Evolutionary conservation across 106 monocot species (phyloP).

Genomic region (Dactylorhiza incarnata): DNA sequence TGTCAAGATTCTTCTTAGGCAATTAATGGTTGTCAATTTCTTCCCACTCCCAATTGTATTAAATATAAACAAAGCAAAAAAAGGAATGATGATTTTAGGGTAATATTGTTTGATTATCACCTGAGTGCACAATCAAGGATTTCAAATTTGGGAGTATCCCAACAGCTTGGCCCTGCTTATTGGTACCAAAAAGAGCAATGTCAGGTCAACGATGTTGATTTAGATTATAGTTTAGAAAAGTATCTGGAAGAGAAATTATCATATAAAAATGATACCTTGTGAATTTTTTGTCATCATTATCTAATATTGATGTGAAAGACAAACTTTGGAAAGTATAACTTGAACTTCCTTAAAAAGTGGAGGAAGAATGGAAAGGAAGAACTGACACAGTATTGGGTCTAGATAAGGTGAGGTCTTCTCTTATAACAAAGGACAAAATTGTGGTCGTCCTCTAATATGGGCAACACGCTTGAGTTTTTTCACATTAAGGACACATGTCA

Average conservation of each 20-base stretch:
- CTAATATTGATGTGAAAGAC: no score
- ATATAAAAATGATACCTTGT: neutral
- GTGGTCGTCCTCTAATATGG: no score
- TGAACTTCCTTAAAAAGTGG: no score
- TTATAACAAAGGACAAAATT: no score
- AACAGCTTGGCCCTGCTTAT: slow-evolving; percentile 59
- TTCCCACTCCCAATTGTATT: neutral
- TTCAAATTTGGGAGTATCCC: slow-evolving; percentile 17
- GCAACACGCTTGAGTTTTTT: no score
- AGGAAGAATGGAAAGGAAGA: no score
- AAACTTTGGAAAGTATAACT: no score
- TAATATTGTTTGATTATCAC: slow-evolving; percentile 76
- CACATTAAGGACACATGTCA: no score
- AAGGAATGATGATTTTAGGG: slow-evolving; percentile 21
- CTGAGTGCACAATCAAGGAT: slow-evolving; percentile 27
- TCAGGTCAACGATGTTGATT: slow-evolving; percentile 23
- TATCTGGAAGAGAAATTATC: slow-evolving; percentile 5
- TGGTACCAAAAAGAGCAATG: slow-evolving; percentile 44
- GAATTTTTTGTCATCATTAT: no score
- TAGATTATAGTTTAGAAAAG: slow-evolving; percentile 47
- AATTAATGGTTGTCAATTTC: neutral
- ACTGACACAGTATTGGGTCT: no score
- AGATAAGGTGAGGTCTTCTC: no score
- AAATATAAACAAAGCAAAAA: neutral
- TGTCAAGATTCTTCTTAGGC: slow-evolving; percentile 46